Evolutionary conservation across 192 early-diverging fungal species (phyloP).

Genomic region (Coemansia erecta): DNA sequence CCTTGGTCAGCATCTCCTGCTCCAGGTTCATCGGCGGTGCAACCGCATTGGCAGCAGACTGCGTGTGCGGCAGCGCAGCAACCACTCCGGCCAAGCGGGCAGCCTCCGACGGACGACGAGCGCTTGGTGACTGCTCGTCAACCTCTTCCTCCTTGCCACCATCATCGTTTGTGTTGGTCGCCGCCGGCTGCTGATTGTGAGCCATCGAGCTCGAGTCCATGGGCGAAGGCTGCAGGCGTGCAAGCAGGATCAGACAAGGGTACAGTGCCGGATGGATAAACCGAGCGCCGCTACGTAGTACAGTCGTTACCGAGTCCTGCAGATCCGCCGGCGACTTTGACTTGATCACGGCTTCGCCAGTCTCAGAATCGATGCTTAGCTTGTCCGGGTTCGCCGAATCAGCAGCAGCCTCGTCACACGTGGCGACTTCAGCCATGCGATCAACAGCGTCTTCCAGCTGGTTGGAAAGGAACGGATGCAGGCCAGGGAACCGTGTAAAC

Average conservation of each 20-base stretch:
- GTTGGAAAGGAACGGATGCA: constrained; percentile 73
- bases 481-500: constrained; percentile 80
- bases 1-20: constrained; percentile 31
- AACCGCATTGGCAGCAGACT: constrained; percentile 30
- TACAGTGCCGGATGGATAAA: constrained; percentile 85
- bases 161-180: not conserved
- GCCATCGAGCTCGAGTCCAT: constrained; percentile 29
- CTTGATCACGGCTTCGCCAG: not conserved
- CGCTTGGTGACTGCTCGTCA: not conserved
- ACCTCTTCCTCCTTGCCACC: not conserved
- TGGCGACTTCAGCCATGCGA: constrained; percentile 41
- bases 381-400: not conserved
- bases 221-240: constrained; percentile 70
- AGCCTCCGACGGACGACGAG: constrained; percentile 4
- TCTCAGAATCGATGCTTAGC: not conserved
- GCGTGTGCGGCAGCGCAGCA: constrained; percentile 29
- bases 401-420: constrained; percentile 12
- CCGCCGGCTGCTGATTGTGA: not conserved
- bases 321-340: not conserved
- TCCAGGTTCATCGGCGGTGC: constrained; percentile 54
- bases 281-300: constrained; percentile 37
- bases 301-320: constrained; percentile 14
- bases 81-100: constrained; percentile 19
- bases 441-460: constrained; percentile 72
- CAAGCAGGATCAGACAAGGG: constrained; percentile 84